Evolutionary conservation across 148 eudicot species (phyloP), one percentile per base, ranked within the genome.

Genomic region (Fallopia convolvulus): DNA sequence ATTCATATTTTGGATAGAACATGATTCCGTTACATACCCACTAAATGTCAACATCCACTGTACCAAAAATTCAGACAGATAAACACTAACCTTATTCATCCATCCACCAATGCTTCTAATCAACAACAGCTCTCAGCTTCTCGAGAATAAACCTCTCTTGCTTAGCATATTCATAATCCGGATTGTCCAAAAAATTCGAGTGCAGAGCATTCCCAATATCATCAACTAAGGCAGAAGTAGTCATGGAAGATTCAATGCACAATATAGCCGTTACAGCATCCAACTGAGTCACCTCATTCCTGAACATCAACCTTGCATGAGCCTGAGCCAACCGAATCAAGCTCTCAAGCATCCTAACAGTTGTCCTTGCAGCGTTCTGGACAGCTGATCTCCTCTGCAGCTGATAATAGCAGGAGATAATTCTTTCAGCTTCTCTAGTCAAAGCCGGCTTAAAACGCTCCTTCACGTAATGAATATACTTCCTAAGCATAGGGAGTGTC

Each of bases 171-270:
- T 95, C 99, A 48, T 79, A 39, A 78, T 95, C 98, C 75, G 99
- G 99, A 74, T 90, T 89, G 68, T 93, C 98, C 0, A 87, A 74
- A 82, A 95, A 95, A 80, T 95, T 95, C 33, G 99, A 95, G 84
- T 95, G 98, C 82, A 95, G 75, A 26, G 97, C 99, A 83, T 93
- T 95, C 56, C 98, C 99, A 40, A 83, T 85, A 71, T 91, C 89
- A 75, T 93, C 99, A 49, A 95, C 94, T 42, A 93, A 91, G 18
- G 97, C 98, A 48, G 99, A 95, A 41, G 94, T 91, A 42, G 98
- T 95, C 99, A 95, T 95, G 72, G 99, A 95, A 39, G 99, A 91
- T 83, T 95, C 99, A n/a, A 95, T 87, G 83, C 99, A 95, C 76
- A 95, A 82, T 65, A 95, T 93, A 52, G 99, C 99, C 44, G 99